Conservation (phyloP, 1,139 yeast species). For the Ogataea hybrid region DNA sequence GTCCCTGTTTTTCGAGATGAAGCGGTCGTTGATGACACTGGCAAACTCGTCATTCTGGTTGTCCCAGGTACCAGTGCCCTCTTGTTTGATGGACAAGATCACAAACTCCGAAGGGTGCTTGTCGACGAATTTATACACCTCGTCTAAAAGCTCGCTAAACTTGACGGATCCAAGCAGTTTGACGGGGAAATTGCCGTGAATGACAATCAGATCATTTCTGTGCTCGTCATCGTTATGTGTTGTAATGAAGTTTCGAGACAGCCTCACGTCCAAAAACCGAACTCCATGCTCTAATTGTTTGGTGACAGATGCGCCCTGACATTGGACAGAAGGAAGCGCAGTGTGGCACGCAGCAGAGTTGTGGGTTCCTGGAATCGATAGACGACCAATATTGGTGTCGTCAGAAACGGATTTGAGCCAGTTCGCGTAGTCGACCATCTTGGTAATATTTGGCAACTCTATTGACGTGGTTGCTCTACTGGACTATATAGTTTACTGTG, state of each 20-base stretch:
- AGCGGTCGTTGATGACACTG: constrained; percentile 60
- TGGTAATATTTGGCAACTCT: not conserved
- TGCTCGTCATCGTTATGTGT: constrained; percentile 36
- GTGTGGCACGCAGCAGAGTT: constrained; percentile 72
- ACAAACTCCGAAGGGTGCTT: constrained; percentile 58
- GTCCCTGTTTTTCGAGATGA: constrained; percentile 48
- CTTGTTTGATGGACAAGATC: constrained; percentile 70
- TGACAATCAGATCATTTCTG: constrained; percentile 57
- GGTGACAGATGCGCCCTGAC: constrained; percentile 63
- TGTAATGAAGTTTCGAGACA: constrained; percentile 54
- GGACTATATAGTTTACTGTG: not conserved
- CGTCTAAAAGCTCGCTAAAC: constrained; percentile 48
- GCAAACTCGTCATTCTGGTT: constrained; percentile 64
- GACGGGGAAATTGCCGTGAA: constrained; percentile 78
- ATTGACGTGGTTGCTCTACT: not conserved
- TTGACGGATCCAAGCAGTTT: constrained; percentile 49
- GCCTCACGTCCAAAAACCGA: constrained; percentile 68
- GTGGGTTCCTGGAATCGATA: constrained; percentile 80
- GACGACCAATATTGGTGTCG: constrained; percentile 47
- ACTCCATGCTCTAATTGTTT: constrained; percentile 72
- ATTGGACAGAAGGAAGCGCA: constrained; percentile 77
- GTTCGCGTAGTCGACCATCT: constrained; percentile 24
- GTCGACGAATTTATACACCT: constrained; percentile 57
- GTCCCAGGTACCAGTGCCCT: constrained; percentile 68
- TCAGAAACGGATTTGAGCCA: constrained; percentile 62